Percentiles rank a stretch among this genome's conserved stretches.
These are phyloP conservation scores for Xylaria venustula DNA, from an alignment of 495 filamentous ascomycete genomes.

Conservation along the genomic window DNA sequence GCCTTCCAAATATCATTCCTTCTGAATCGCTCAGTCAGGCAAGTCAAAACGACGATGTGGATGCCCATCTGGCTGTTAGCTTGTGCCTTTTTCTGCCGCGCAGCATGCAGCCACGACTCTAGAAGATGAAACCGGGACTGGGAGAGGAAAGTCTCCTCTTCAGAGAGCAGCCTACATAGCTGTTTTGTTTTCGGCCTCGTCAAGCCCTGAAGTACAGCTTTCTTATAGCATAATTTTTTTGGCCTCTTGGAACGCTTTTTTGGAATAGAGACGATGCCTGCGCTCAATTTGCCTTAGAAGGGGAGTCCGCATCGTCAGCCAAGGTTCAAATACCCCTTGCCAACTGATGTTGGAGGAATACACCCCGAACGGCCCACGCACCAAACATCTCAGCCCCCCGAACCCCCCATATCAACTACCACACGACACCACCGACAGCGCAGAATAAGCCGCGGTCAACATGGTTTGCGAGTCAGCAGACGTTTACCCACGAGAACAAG, in stretches of 20 bases:
- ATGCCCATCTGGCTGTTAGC: background rate
- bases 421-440: slow-evolving; percentile 21
- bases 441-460: slow-evolving; percentile 27
- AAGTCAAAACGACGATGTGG: background rate
- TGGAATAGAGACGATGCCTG: slow-evolving; percentile 46
- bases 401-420: slow-evolving; percentile 25
- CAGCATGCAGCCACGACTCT: background rate
- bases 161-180: background rate
- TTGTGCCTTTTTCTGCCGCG: background rate
- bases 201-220: slow-evolving; percentile 19
- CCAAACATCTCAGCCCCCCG: slow-evolving; percentile 33
- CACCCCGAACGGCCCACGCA: slow-evolving; percentile 35
- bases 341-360: slow-evolving; percentile 21
- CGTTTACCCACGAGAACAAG: slow-evolving; percentile 23
- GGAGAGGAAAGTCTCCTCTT: slow-evolving; percentile 8
- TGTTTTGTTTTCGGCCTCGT: slow-evolving; percentile 4
- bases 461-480: slow-evolving; percentile 30
- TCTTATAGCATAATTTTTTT: slow-evolving; percentile 28
- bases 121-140: background rate
- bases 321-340: slow-evolving; percentile 32
- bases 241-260: slow-evolving; percentile 29
- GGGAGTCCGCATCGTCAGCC: slow-evolving; percentile 45
- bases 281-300: slow-evolving; percentile 50
- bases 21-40: background rate
- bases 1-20: background rate